Base-by-base conservation (phyloP, 2,329 filamentous ascomycete species). In the Colletotrichum liriopes region DNA sequence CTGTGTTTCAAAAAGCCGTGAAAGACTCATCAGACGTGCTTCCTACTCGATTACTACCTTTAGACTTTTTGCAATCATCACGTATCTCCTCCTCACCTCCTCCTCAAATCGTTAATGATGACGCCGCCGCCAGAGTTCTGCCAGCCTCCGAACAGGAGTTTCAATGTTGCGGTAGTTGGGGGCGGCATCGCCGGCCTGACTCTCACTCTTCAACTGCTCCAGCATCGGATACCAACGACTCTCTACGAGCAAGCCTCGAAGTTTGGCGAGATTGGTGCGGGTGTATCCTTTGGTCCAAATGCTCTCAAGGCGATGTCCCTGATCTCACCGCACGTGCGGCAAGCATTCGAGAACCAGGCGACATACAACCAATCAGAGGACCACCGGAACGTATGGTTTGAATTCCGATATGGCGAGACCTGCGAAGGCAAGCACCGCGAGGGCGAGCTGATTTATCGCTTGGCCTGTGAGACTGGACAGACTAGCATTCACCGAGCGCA, bases 251-350 rank as follows among this genome's bases (percentile, higher is more conserved):
- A 84, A 14, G 82, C 85, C 0, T 54, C 79, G 0, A 75, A 77
- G 2, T 84, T 86, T 64, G 79, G 82, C 3, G 86, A 88, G 74
- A 84, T 86, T 67, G 87, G 87, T 0, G 86, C 87, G 0, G 87
- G 87, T 9, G 85, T 89, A 35, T 86, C 85, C 3, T 85, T 88
- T 74, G 85, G 82, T 9, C 85, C 86, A n/a, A 88, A 87, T 72
- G 86, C 86, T 2, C 83, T 88, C 73, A 79, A 80, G 14, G 85
- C 86, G 18, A 84, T 89, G 69, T 62, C 65, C 12, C 58, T 69
- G 7, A 73, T 72, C 51, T 80, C 73, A 71, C 7, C 63, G 0
- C 76, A 77, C n/a, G 74, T 85, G 0, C 76, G 82, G 49, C 77
- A 76, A 0, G 81, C 83, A 0, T 86, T 81, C 76, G 81, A 83